A percentile compares a stretch with the other conserved stretches of the same genome.
These are phyloP conservation scores for Globisporangium acanthophoron DNA, from an alignment of 352 stramenopile species.

Conservation along the genomic window DNA sequence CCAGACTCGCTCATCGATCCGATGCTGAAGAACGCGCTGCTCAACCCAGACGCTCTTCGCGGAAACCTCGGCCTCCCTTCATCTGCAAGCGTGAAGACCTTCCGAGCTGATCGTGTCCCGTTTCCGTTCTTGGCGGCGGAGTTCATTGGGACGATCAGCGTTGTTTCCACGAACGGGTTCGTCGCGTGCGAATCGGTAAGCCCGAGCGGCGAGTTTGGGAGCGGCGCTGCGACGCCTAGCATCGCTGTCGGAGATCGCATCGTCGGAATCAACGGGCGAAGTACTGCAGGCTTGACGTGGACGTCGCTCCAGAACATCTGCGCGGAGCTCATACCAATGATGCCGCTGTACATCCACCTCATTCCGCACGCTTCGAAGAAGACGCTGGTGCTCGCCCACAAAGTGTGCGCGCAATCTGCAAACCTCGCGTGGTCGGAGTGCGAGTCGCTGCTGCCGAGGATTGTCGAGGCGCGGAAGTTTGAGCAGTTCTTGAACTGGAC, in stretches of 20 bases:
- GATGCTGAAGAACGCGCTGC: conserved; percentile 16
- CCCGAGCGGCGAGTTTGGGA: conserved; percentile 1
- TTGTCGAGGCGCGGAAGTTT: conserved; percentile 41
- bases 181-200: conserved; percentile 26
- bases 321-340: conserved; percentile 20
- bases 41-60: conserved; percentile 19
- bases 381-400: conserved; percentile 44
- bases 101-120: conserved; percentile 24
- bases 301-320: conserved; percentile 33
- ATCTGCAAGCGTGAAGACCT: conserved; percentile 25
- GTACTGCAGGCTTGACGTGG: conserved; percentile 40
- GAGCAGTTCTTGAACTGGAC: conserved; percentile 58
- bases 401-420: conserved; percentile 45
- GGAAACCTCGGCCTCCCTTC: conserved; percentile 14
- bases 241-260: conserved; percentile 45
- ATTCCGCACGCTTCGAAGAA: conserved; percentile 14
- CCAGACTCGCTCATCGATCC: conserved; percentile 2
- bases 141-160: conserved; percentile 26
- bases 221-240: background rate
- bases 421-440: conserved; percentile 69
- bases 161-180: conserved; percentile 32
- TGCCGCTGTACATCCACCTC: conserved; percentile 53
- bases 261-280: conserved; percentile 58
- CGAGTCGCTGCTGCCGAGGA: conserved; percentile 33
- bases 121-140: conserved; percentile 38